These are phyloP conservation scores for Aspergillus bombycis DNA, from an alignment of 2,329 filamentous ascomycete species.

Conservation along the genomic window DNA sequence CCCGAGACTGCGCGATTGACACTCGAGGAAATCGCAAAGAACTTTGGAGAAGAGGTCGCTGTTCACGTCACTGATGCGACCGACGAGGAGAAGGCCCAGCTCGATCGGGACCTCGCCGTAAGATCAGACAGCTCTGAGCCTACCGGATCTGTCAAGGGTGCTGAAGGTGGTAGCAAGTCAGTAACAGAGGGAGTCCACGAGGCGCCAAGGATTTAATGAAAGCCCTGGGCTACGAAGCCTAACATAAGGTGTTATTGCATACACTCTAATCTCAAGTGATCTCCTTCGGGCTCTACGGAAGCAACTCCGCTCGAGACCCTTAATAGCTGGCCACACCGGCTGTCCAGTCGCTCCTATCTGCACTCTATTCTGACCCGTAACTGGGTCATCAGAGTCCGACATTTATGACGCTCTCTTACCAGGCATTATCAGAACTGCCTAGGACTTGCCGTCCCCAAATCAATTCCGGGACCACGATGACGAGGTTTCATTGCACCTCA, in stretches of 20 bases:
- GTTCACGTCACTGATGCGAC: conserved; percentile 50
- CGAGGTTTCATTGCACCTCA: neutral
- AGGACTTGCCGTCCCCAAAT: neutral
- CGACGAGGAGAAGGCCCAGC: conserved; percentile 40
- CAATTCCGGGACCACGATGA: neutral
- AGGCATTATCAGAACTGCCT: neutral
- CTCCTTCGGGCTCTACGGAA: neutral
- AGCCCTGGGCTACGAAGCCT: neutral
- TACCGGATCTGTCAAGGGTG: neutral
- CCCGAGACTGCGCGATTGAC: conserved; percentile 48
- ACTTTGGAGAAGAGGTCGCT: conserved; percentile 56
- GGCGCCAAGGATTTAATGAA: neutral
- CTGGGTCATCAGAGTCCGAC: neutral
- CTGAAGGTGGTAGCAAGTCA: neutral
- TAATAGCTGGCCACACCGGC: neutral
- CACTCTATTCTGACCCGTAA: neutral
- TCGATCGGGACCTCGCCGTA: conserved; percentile 11
- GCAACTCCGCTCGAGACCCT: neutral
- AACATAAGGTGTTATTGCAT: neutral
- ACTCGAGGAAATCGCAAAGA: conserved; percentile 50
- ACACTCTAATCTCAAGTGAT: neutral
- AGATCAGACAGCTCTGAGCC: conserved; percentile 1
- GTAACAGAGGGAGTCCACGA: neutral
- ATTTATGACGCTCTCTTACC: neutral
- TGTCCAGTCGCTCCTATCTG: neutral